phyloP scores from a whole-genome alignment of 192 early-diverging fungal genomes.

The Backusella westeae region DNA sequence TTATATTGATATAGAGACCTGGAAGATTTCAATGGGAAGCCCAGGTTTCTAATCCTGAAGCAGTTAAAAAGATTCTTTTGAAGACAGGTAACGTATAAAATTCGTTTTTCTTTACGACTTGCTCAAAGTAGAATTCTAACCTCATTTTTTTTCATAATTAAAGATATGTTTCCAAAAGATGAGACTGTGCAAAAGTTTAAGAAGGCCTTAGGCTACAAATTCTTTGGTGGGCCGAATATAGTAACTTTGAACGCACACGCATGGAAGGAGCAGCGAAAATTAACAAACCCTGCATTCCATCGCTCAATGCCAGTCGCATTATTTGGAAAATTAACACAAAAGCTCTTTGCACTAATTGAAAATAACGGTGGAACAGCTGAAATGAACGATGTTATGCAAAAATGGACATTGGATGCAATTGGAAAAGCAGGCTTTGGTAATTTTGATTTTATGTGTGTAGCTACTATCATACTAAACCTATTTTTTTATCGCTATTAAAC shows the following conservation, averaged over 20 bases:
- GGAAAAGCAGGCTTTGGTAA: not conserved
- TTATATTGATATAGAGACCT: not conserved
- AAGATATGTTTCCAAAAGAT: too few relatives aligned
- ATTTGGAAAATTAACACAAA: not conserved
- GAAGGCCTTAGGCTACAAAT: not conserved
- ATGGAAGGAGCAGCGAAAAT: conserved; percentile 21
- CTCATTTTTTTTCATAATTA: not conserved
- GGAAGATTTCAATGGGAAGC: not conserved
- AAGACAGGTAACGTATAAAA: not conserved
- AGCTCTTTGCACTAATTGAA: not conserved
- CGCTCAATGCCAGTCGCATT: conserved; percentile 17
- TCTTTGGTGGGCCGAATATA: not conserved
- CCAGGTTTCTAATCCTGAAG: not conserved
- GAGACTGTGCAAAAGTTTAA: not conserved
- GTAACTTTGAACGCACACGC: not conserved
- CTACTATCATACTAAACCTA: not conserved
- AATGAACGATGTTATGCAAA: not conserved
- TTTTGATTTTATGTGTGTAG: not conserved
- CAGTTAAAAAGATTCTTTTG: not conserved
- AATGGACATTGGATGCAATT: not conserved
- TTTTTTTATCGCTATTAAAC: not conserved
- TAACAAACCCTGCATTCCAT: conserved; percentile 19
- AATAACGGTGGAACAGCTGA: not conserved
- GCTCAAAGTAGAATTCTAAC: not conserved
- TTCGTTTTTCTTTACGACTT: not conserved